Percentiles rank a stretch among this genome's conserved stretches.
phyloP scores from a whole-genome alignment of 2,329 filamentous ascomycete species.

The Phyllachora maydis region DNA sequence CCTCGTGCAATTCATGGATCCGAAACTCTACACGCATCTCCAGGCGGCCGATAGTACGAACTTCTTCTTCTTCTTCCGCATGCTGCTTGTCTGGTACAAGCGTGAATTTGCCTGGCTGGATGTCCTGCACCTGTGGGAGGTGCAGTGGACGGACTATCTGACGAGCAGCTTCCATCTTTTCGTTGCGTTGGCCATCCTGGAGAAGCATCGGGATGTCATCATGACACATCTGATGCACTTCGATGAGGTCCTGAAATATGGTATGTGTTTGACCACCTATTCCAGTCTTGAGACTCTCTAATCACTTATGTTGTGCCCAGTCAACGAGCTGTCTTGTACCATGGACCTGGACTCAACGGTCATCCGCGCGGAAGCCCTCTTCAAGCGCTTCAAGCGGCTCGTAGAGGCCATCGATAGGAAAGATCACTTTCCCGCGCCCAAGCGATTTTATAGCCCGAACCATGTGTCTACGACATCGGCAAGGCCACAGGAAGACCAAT shows the following conservation, averaged over 20 bases:
- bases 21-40: conserved; percentile 78
- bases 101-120: conserved; percentile 86
- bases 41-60: conserved; percentile 87
- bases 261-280: too few relatives aligned
- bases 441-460: too few relatives aligned
- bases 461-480: too few relatives aligned
- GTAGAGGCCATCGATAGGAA: conserved; percentile 90
- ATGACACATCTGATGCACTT: conserved; percentile 89
- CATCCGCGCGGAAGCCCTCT: conserved; percentile 73
- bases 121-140: conserved; percentile 76
- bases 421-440: conserved; percentile 33
- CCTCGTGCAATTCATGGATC: conserved; percentile 90
- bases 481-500: neutral
- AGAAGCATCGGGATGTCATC: conserved; percentile 91
- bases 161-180: conserved; percentile 89
- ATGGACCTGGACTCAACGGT: conserved; percentile 81
- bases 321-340: conserved; percentile 85
- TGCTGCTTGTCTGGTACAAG: conserved; percentile 98
- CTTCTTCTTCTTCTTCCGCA: conserved; percentile 99
- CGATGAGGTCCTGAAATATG: conserved; percentile 92
- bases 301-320: conserved; percentile 23
- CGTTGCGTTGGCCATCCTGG: conserved; percentile 77
- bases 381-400: conserved; percentile 68
- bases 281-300: neutral
- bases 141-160: conserved; percentile 80